Evolutionary conservation across 2,329 filamentous ascomycete species (phyloP), one percentile per base, ranked within the genome.

Genomic region (Paecilomyces dactylethromorphus): DNA sequence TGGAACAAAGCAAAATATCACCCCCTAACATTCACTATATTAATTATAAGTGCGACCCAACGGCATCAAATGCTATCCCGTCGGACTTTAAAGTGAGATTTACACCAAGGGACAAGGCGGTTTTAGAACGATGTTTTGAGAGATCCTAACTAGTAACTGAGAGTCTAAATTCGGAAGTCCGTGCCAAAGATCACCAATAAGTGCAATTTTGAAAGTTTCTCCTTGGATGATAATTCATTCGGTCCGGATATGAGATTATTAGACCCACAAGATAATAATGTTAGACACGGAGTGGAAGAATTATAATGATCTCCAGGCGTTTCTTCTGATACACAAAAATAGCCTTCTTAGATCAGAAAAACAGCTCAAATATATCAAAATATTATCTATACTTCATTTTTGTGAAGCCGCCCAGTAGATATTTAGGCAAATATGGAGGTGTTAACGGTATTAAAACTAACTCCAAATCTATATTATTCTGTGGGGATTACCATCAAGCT

Each of bases 31-130:
- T 62, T 54, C 59, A 66, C 49, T 60, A 63, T 45, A 31, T 64
- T 56, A 31, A 60, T 49, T 62, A 64, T 57, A 62, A 73, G 58
- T 52, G 60, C 50, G 55, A 66, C 54, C 49, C 60, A 26, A 54
- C 63, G 29, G 55, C 56, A 67, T 69, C 45, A 31, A 39, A 33
- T 58, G 59, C 58, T 29, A 32, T 59, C 55, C 26, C 56, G 54
- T 39, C 55, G 39, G 54, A 59, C 54, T 63, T 63, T 54, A 61
- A 63, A 54, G 55, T 61, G 15, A 45, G 35, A 13, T 61, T 63
- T 11, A 58, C 33, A n/a, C 32, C 57, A 11, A 45, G 59, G 8
- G 49, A 59, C 24, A 12, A 26, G 15, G 29, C 5, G 13, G 21
- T 49, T 13, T 45, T 60, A 15, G 26, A 39, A 15, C 15, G 49